Percentiles rank a stretch among this genome's conserved stretches.
phyloP scores from a whole-genome alignment of 139 green algal species.

The Spirogloea muscicola region DNA sequence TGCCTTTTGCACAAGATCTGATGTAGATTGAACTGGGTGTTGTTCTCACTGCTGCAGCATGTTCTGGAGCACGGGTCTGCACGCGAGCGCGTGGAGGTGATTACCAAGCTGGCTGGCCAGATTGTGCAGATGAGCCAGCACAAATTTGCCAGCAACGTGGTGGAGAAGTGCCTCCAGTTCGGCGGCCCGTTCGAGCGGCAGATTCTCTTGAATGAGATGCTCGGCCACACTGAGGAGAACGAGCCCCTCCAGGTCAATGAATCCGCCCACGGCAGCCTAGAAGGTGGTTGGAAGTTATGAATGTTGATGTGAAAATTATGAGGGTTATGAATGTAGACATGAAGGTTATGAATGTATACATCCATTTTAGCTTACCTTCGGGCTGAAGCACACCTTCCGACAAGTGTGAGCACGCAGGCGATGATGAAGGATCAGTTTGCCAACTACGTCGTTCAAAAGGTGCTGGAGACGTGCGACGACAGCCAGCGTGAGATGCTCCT shows the following conservation, averaged over 20 bases:
- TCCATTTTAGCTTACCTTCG: too few species aligned
- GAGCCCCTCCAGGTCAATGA: constrained; percentile 55
- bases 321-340: too few species aligned
- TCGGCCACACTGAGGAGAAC: constrained; percentile 53
- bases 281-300: too few species aligned
- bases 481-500: constrained; percentile 69
- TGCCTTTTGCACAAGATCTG: too few species aligned
- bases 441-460: constrained; percentile 61
- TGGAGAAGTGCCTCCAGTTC: constrained; percentile 83
- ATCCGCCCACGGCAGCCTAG: too few species aligned
- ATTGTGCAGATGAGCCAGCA: constrained; percentile 72
- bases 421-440: constrained; percentile 86
- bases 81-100: constrained; percentile 50
- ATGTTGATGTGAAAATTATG: too few species aligned
- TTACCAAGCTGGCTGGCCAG: constrained; percentile 55
- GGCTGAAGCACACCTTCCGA: too few species aligned
- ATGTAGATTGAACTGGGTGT: too few species aligned
- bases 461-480: constrained; percentile 69
- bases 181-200: constrained; percentile 56
- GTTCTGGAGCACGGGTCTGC: constrained; percentile 42
- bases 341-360: too few species aligned
- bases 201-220: constrained; percentile 66
- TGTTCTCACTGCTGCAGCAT: too few species aligned
- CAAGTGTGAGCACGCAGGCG: too few species aligned
- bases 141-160: constrained; percentile 93